phyloP scores from a whole-genome alignment of 2,329 filamentous ascomycete species.

The Intubia oerlemansii region DNA sequence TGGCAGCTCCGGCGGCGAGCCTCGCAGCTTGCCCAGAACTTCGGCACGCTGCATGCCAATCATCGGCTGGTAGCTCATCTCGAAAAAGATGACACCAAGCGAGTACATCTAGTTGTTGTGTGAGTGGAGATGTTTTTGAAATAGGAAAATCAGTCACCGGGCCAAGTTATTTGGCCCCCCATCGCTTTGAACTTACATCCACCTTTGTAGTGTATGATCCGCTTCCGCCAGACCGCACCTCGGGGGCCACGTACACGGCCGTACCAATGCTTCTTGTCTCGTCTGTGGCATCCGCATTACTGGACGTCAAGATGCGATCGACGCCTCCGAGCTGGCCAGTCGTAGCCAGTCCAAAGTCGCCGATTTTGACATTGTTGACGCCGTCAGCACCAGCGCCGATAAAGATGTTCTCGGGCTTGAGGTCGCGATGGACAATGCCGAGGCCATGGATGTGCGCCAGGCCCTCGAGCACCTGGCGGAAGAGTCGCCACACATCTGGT shows the following conservation, averaged over 20 bases:
- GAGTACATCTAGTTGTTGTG: constrained; percentile 59
- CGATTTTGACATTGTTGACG: constrained; percentile 79
- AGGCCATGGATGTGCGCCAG: constrained; percentile 74
- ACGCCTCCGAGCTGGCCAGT: constrained; percentile 39
- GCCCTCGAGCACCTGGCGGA: constrained; percentile 79
- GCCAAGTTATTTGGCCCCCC: too few species aligned
- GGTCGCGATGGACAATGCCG: constrained; percentile 83
- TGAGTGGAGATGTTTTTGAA: too few species aligned
- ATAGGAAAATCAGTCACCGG: too few species aligned
- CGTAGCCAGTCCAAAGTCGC: constrained; percentile 88
- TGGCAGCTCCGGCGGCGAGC: constrained; percentile 47
- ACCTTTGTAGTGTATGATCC: constrained; percentile 83
- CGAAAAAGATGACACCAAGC: constrained; percentile 90
- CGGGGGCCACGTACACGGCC: constrained; percentile 80
- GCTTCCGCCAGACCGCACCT: constrained; percentile 55
- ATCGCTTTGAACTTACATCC: too few species aligned
- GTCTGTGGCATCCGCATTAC: constrained; percentile 29
- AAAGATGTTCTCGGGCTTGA: constrained; percentile 96
- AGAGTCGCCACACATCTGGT: constrained; percentile 71
- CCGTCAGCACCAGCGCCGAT: constrained; percentile 49
- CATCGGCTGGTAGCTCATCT: constrained; percentile 65
- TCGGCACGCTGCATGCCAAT: constrained; percentile 41
- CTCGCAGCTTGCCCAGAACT: constrained; percentile 46
- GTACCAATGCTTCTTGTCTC: constrained; percentile 58
- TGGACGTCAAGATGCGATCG: constrained; percentile 5